Evolutionary conservation across 257 asterid genomes (phyloP).

Genomic region (Lithospermum erythrorhizon): DNA sequence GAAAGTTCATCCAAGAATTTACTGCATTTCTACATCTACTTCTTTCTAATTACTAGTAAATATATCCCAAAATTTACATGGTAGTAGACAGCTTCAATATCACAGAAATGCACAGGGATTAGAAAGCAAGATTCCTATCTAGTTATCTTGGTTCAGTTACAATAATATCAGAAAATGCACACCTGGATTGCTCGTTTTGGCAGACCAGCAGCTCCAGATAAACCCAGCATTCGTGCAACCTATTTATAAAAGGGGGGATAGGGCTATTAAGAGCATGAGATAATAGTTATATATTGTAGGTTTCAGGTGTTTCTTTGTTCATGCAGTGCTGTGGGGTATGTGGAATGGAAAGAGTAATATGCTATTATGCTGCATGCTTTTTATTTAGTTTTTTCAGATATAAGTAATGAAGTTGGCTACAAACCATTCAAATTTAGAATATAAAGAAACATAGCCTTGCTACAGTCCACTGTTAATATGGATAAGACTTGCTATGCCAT

Average conservation of each 20-base stretch:
- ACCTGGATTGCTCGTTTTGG: constrained; percentile 99
- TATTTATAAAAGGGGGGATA: constrained; percentile 14
- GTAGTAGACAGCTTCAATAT: no score
- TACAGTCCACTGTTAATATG: background rate
- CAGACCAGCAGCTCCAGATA: constrained; percentile 60
- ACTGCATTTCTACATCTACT: no score
- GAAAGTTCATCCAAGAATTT: no score
- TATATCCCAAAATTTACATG: no score
- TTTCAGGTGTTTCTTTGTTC: background rate
- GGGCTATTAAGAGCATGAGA: background rate
- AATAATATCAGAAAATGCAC: background rate
- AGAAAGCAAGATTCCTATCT: background rate
- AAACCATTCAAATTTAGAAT: background rate
- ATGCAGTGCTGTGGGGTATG: background rate
- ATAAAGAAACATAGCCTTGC: background rate
- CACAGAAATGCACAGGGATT: background rate
- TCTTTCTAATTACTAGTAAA: no score
- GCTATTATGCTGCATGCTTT: background rate
- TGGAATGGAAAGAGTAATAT: background rate
- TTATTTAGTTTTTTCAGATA: no score
- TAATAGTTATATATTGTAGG: background rate
- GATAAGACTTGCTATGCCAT: background rate
- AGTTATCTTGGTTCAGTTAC: background rate
- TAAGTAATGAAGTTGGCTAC: no score
- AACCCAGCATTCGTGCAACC: constrained; percentile 82